Base-by-base conservation (phyloP, 106 monocot genomes). In the Amphibolis antarctica region DNA sequence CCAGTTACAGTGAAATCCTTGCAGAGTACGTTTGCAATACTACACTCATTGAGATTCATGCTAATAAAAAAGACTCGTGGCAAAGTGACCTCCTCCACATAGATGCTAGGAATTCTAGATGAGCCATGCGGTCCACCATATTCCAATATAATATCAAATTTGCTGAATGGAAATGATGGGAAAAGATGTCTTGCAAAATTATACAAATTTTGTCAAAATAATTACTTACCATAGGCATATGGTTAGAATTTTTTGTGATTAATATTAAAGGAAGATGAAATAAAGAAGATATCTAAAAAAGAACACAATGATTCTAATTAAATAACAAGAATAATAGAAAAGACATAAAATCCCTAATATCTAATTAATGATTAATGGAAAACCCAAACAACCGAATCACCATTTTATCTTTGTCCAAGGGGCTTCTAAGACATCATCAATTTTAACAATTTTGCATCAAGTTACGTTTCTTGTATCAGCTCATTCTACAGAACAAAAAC, bases 81-180 rank as follows among this genome's bases (percentile, higher is more conserved):
- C 42, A 79, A 74, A 55, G 14, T 52, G 55, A 57, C 42, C 53
- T 63, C 60, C 29, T 69, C 72, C 1, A 76, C 49, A 63, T 46
- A 70, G 10, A 81, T 47, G 46, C 74, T 65, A 47, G 74, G 76
- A 42, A 88, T 66, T 71, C 15, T 81, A 64, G 88, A 74, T 66
- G 76, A 74, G 71, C 55, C 13, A 61, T 47, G 57, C 64, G 81
- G 65, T 43, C 81, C 88, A 63, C 88, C 88, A 70, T 81, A 88
- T 69, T 88, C 88, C 76, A 88, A 48, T 36, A 88, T 79, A 59
- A 77, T 74, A 65, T 30, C 65, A 71, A 88, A 81, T 59, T 74
- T 77, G 59, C 57, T 48, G 71, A 84, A 84, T 55, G 88, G 88
- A 36, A 88, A 75, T 58, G 79, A 75, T 52, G 70, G 49, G 30